A percentile compares a stretch with the other conserved stretches of the same genome.
Evolutionary conservation across 192 early-diverging fungal species (phyloP).

Genomic region (Gamsiella multidivaricata): DNA sequence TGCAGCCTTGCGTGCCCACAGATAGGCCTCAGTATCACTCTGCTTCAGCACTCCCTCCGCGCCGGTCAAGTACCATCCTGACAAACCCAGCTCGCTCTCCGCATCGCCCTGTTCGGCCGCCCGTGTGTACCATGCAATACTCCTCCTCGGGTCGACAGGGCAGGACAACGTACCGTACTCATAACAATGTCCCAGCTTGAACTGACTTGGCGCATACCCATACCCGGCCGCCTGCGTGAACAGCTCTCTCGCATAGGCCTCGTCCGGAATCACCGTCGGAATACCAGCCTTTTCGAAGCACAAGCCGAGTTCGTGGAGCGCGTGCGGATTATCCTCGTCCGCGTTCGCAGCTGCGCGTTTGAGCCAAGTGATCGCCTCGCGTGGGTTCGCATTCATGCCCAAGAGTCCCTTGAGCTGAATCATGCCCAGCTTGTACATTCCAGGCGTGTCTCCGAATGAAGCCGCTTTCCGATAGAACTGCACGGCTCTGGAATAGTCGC

Average conservation of each 20-base stretch:
- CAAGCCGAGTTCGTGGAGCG: slow-evolving; percentile 91
- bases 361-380: slow-evolving; percentile 94
- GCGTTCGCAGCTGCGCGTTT: slow-evolving; percentile 90
- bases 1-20: slow-evolving; percentile 97
- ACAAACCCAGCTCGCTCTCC: slow-evolving; percentile 92
- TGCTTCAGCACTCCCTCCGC: slow-evolving; percentile 89
- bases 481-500: slow-evolving; percentile 82
- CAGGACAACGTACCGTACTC: slow-evolving; percentile 94
- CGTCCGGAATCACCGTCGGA: slow-evolving; percentile 80
- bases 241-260: slow-evolving; percentile 87
- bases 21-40: slow-evolving; percentile 93
- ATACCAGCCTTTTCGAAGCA: slow-evolving; percentile 60
- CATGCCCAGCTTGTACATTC: slow-evolving; percentile 98
- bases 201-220: slow-evolving; percentile 93
- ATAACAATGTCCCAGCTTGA: slow-evolving; percentile 90
- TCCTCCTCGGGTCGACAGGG: slow-evolving; percentile 86
- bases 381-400: slow-evolving; percentile 77
- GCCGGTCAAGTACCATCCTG: slow-evolving; percentile 98
- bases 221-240: slow-evolving; percentile 93
- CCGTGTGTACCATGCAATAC: slow-evolving; percentile 96
- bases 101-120: slow-evolving; percentile 92
- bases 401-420: slow-evolving; percentile 89
- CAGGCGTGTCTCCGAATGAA: slow-evolving; percentile 86
- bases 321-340: slow-evolving; percentile 90
- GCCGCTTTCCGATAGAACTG: slow-evolving; percentile 97